Percentiles rank a stretch among this genome's conserved stretches.
Evolutionary conservation across 441 rosid genomes (phyloP).

Genomic region (Daphne laureola): DNA sequence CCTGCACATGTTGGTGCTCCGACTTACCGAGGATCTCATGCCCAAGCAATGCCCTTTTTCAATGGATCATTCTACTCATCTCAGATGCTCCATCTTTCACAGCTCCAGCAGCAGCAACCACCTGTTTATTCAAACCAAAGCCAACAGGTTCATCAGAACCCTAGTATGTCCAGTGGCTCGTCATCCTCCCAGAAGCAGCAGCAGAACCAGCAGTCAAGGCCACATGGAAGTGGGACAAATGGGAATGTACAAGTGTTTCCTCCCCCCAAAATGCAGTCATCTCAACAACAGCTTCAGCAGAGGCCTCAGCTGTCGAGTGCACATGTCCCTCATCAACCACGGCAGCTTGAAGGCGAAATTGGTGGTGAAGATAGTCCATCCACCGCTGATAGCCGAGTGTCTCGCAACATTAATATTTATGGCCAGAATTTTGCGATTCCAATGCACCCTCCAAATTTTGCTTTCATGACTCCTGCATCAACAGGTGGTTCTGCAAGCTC

Average conservation of each 20-base stretch:
- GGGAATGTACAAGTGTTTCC: constrained; percentile 64
- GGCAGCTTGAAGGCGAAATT: constrained; percentile 47
- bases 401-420: constrained; percentile 47
- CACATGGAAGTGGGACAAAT: constrained; percentile 29
- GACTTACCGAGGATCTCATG: constrained; percentile 64
- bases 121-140: constrained; percentile 41
- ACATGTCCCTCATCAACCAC: constrained; percentile 46
- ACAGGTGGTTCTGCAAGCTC: constrained; percentile 35
- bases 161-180: constrained; percentile 63
- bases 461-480: constrained; percentile 51
- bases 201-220: constrained; percentile 72
- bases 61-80: constrained; percentile 84
- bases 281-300: constrained; percentile 58
- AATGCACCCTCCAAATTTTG: constrained; percentile 55
- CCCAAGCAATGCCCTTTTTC: constrained; percentile 71
- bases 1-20: constrained; percentile 87
- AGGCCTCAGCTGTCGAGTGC: constrained; percentile 57
- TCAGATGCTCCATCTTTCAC: constrained; percentile 83
- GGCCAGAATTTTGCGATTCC: constrained; percentile 66
- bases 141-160: constrained; percentile 61
- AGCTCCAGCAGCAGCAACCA: constrained; percentile 50
- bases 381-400: constrained; percentile 63
- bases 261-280: constrained; percentile 39
- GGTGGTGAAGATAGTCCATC: constrained; percentile 81
- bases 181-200: constrained; percentile 73